A percentile compares a stretch with the other conserved stretches of the same genome.
phyloP scores from a whole-genome alignment of 805 yeast species.

The Candida alai region DNA sequence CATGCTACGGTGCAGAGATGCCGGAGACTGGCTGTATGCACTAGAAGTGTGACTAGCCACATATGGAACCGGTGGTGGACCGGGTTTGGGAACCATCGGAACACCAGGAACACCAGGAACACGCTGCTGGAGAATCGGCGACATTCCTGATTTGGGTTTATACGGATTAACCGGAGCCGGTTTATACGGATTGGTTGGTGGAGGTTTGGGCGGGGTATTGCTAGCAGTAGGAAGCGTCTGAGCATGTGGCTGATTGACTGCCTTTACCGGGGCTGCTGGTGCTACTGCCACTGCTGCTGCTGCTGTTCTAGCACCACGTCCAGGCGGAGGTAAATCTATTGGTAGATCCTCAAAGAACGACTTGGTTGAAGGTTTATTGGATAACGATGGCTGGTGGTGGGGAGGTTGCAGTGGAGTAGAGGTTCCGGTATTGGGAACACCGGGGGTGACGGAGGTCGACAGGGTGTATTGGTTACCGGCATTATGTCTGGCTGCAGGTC shows the following conservation, averaged over 20 bases:
- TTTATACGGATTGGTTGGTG: constrained; percentile 12
- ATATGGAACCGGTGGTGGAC: constrained; percentile 6
- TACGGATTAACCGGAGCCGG: constrained; percentile 29
- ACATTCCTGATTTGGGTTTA: constrained; percentile 12
- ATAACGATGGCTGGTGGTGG: neutral
- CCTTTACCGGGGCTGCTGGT: constrained; percentile 25
- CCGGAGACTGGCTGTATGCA: constrained; percentile 3
- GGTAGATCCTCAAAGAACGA: constrained; percentile 63
- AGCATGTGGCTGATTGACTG: constrained; percentile 9
- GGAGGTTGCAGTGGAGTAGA: neutral
- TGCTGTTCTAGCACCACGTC: constrained; percentile 24
- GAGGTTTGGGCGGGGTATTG: constrained; percentile 12
- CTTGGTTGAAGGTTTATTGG: constrained; percentile 17
- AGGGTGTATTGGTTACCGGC: constrained; percentile 20
- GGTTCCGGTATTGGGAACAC: neutral
- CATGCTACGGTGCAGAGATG: constrained; percentile 3
- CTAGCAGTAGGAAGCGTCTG: constrained; percentile 22
- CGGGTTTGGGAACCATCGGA: no score
- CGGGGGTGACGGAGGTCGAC: neutral
- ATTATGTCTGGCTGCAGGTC: constrained; percentile 35
- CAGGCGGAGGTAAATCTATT: constrained; percentile 24
- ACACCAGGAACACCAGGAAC: no score
- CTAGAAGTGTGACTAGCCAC: neutral
- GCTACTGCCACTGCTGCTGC: constrained; percentile 19
- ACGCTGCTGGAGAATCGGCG: constrained; percentile 11